A percentile compares a stretch with the other conserved stretches of the same genome.
These are phyloP conservation scores for Lathyrus tuberosus DNA, from an alignment of 306 rosid genomes.

Conservation along the genomic window DNA sequence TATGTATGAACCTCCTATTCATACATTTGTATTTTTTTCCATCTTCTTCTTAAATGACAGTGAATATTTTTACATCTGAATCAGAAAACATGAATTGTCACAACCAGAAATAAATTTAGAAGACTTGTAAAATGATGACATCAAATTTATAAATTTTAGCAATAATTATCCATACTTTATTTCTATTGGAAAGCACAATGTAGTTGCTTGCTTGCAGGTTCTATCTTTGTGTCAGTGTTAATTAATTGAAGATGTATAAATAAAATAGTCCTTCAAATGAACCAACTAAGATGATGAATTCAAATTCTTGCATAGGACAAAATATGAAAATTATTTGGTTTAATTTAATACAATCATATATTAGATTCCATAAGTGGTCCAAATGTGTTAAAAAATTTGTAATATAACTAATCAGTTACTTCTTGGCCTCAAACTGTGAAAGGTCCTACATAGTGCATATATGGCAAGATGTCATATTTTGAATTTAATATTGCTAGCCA, in stretches of 20 bases:
- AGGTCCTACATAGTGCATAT: constrained; percentile 28
- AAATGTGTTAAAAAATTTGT: neutral
- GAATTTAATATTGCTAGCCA: constrained; percentile 3
- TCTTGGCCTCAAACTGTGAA: constrained; percentile 1
- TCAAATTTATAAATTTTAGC: constrained; percentile 13
- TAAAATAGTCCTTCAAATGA: constrained; percentile 21
- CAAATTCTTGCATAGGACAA: constrained; percentile 1
- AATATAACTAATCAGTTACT: constrained; percentile 1
- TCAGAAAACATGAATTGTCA: constrained; percentile 7
- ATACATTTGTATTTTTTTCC: no score
- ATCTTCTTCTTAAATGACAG: neutral
- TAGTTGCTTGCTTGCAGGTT: constrained; percentile 17
- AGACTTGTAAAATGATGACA: constrained; percentile 16
- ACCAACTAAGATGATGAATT: constrained; percentile 9
- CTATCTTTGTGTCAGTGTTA: constrained; percentile 23
- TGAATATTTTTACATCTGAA: constrained; percentile 21
- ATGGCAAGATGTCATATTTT: constrained; percentile 26
- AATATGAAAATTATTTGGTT: neutral
- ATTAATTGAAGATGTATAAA: constrained; percentile 21
- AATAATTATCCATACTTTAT: constrained; percentile 14
- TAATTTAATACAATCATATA: constrained; percentile 20
- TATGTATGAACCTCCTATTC: constrained; percentile 41
- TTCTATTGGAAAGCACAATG: constrained; percentile 29
- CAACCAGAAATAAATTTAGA: neutral
- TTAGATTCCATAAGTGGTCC: constrained; percentile 41